Evolutionary conservation across 1,284 basidiomycete genomes (phyloP), one percentile per base, ranked within the genome.

Genomic region (Ustilago shanxiensis): DNA sequence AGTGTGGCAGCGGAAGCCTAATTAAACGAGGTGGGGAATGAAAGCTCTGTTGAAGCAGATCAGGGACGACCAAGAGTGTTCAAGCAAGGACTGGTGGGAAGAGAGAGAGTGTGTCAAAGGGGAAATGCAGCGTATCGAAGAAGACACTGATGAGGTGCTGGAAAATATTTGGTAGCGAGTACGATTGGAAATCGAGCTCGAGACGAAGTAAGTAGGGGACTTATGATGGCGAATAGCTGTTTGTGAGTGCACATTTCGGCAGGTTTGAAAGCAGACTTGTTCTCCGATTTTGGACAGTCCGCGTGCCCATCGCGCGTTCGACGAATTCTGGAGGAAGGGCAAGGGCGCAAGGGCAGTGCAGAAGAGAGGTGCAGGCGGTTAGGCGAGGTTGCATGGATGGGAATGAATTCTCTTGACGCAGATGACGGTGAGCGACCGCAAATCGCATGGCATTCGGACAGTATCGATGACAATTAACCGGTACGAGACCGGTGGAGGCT

Each of bases 141-240:
- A 1, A 9, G 9, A 72, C 60, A 72, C 65, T 53, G 60, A 26
- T n/a, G 20, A 53, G 33, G 57, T 64, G 64, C 70, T 31, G 50
- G 20, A 31, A 45, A 45, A n/a, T 16, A 31, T 35, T 22, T 56
- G 49, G 60, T 50, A 22, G 56, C 49, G 35, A 51, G 39, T 16
- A 51, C 24, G 52, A 60, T 18, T 37, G 33, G 37, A 50, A 60
- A 56, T 24, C 18, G 60, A 66, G 56, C 29, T 45, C 64, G 60
- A 64, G 70, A 72, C 70, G 70, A 47, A 72, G 70, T 64, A 13
- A 67, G 70, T 67, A 63, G 39, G 20, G 24, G 33, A 24, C 31
- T 3, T 37, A n/a, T 67, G 70, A 67, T 72, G 47, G 65, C 49
- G 70, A 60, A 60, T 63, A 67, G 49, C 59, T 22, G 22, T 37